These are phyloP conservation scores for Cystobasidium tubakii DNA, from an alignment of 768 basidiomycete genomes.

Conservation along the genomic window DNA sequence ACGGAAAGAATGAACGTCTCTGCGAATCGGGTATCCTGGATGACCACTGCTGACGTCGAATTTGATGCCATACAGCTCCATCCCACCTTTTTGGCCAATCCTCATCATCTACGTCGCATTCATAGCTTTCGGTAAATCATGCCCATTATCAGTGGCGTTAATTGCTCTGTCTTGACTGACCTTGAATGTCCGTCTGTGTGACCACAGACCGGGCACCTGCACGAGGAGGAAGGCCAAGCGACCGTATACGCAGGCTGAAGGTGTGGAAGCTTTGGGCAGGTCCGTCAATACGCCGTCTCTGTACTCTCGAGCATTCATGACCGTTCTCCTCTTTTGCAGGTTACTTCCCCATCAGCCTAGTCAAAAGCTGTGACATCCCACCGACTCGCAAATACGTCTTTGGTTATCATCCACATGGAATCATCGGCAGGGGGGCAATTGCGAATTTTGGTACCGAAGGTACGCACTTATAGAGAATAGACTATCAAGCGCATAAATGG, in stretches of 20 bases:
- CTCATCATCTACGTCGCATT: slow-evolving; percentile 71
- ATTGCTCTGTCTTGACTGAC: too few relatives aligned
- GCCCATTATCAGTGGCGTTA: background rate
- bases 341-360: slow-evolving; percentile 43
- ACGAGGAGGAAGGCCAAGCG: slow-evolving; percentile 62
- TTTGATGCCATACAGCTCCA: slow-evolving; percentile 59
- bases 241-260: slow-evolving; percentile 64
- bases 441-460: slow-evolving; percentile 96
- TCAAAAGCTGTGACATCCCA: slow-evolving; percentile 63
- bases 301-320: too few relatives aligned
- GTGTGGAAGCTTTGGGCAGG: slow-evolving; percentile 89
- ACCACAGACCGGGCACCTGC: slow-evolving; percentile 64
- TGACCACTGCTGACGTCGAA: background rate
- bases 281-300: background rate
- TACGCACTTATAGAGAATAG: background rate
- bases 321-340: too few relatives aligned
- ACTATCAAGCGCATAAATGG: too few relatives aligned
- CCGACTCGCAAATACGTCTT: slow-evolving; percentile 90
- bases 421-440: slow-evolving; percentile 88
- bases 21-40: slow-evolving; percentile 47
- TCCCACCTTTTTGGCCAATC: slow-evolving; percentile 82
- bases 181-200: background rate
- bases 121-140: slow-evolving; percentile 57
- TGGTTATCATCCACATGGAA: slow-evolving; percentile 95
- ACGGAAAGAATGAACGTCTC: too few relatives aligned